phyloP scores from a whole-genome alignment of 2,329 filamentous ascomycete genomes.

The Botrytis sinoallii region DNA sequence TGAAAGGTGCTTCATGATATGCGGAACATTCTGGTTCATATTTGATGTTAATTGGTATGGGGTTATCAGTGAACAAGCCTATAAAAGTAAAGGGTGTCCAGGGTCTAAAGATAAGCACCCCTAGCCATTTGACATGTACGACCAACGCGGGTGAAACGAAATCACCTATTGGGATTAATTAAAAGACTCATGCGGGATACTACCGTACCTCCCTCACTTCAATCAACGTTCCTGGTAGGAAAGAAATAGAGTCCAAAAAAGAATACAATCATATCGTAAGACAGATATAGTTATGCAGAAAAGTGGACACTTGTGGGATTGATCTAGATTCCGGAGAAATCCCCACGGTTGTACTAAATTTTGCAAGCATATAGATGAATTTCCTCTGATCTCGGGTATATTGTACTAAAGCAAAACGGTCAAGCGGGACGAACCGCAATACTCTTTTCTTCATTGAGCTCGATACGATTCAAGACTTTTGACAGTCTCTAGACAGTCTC shows the following conservation, averaged over 20 bases:
- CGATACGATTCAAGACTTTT: not conserved
- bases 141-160: conserved; percentile 17
- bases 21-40: conserved; percentile 2
- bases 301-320: conserved; percentile 1
- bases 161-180: not conserved
- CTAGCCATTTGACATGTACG: conserved; percentile 2
- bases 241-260: not conserved
- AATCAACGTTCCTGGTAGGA: not conserved
- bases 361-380: conserved; percentile 1
- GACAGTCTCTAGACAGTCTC: not conserved
- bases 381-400: not conserved
- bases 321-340: not conserved
- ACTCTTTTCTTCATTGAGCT: not conserved
- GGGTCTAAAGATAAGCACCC: conserved; percentile 16
- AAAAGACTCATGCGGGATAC: conserved; percentile 1
- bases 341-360: not conserved
- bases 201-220: not conserved
- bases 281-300: not conserved
- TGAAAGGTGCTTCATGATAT: not conserved
- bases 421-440: conserved; percentile 10
- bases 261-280: not conserved
- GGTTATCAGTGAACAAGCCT: conserved; percentile 12
- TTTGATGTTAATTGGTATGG: not conserved
- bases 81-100: conserved; percentile 11
- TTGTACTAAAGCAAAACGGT: conserved; percentile 4